Base-by-base conservation (phyloP, 169 alveolate species). In the Neospora caninum region DNA sequence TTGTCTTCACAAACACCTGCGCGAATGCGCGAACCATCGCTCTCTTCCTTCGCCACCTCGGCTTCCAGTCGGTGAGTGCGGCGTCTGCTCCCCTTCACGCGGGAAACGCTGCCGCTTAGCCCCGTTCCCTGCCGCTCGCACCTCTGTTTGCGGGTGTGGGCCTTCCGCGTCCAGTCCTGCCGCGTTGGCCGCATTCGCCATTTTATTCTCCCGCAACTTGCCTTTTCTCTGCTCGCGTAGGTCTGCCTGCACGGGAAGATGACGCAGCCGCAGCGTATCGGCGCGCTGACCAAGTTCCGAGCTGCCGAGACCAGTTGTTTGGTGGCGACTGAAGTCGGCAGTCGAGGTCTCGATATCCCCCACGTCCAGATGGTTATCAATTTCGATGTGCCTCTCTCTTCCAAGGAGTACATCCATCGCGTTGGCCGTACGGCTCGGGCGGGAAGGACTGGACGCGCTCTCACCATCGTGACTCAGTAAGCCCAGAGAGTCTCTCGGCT, bases 401-500 rank as follows among this genome's bases (percentile, higher is more conserved):
- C 99, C 73, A 99, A 99, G 94, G 99, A 98, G 95, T 99, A 99
- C 94, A 98, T 99, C 22, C 99, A 99, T 92, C 96, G 94, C 95
- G 99, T 99, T 6, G 99, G 99, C 54, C 97, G 99, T 94, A 99
- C 99, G 20, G 99, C 99, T 16, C 96, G 99, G 73, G 99, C 99
- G 16, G 99, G 99, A n/a, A 97, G 98, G 92, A 96, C 99, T 43
- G 99, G 99, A 9, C 96, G 98, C 80, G 99, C 99, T 27, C 96
- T 99, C 0, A 98, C 99, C 2, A 88, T 99, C 34, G 99, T 99
- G n/a, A 99, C 99, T 43, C 99, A 99, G 97, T 98, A 98, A 54
- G 98, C 94, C 95, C 22, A 7, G 58, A 49, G 13, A 49, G 58
- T 49, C 58, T 13, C 58, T n/a, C n/a, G n/a, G 97, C 96, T 20